Percentiles rank a stretch among this genome's conserved stretches.
Evolutionary conservation across 2,329 filamentous ascomycete species (phyloP).

Genomic region (Sporothrix mexicana): DNA sequence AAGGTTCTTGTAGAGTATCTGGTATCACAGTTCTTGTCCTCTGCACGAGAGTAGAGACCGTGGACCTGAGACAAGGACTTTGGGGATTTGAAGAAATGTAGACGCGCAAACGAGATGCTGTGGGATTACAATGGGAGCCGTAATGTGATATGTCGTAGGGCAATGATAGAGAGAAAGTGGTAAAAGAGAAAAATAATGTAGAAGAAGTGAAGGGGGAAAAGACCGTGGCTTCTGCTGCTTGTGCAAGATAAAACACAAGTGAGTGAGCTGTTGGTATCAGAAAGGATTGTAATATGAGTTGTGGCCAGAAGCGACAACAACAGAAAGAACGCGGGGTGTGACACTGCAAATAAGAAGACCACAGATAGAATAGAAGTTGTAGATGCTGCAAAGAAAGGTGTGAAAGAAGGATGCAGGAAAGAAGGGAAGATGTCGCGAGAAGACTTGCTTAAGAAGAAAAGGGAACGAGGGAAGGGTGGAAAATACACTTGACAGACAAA

Average conservation of each 20-base stretch:
- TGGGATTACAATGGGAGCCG: too few relatives aligned
- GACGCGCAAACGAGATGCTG: too few relatives aligned
- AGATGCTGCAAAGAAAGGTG: background rate
- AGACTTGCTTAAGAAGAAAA: constrained; percentile 18
- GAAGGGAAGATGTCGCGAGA: background rate
- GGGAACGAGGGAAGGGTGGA: background rate
- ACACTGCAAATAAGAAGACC: too few relatives aligned
- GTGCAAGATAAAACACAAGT: constrained; percentile 5
- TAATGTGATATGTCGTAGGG: too few relatives aligned
- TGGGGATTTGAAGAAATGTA: too few relatives aligned
- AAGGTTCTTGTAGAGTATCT: background rate
- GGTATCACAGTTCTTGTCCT: background rate
- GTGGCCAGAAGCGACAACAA: background rate
- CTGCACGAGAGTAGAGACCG: background rate
- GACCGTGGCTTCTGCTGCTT: constrained; percentile 13
- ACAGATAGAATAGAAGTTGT: too few relatives aligned
- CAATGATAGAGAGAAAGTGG: too few relatives aligned
- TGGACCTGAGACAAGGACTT: too few relatives aligned
- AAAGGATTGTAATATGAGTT: constrained; percentile 8
- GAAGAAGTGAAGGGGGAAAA: background rate
- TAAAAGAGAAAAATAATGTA: background rate
- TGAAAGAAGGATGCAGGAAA: background rate
- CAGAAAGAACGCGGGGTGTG: background rate
- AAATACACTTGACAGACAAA: background rate
- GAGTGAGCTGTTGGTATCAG: constrained; percentile 22